Evolutionary conservation across 1,139 yeast species (phyloP).

Genomic region (Nakaseomyces uthaithaninus): DNA sequence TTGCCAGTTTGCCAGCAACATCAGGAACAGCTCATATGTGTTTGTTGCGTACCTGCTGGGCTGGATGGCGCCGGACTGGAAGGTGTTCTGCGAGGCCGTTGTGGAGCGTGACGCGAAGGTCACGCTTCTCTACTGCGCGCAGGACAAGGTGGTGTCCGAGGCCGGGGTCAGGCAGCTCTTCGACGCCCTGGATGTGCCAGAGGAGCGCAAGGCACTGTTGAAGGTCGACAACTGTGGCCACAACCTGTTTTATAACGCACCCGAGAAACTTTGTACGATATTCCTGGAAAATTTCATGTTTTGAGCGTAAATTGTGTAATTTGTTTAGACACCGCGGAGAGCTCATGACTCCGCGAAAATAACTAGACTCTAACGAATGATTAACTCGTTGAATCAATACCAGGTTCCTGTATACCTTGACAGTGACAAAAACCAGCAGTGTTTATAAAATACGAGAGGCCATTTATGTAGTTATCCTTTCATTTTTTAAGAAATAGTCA

Average conservation of each 20-base stretch:
- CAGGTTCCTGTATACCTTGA: no score
- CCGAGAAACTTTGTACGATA: constrained; percentile 11
- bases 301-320: background rate
- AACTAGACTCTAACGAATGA: background rate
- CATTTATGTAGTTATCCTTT: no score
- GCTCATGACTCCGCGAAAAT: no score
- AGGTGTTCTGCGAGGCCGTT: constrained; percentile 7
- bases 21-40: constrained; percentile 25
- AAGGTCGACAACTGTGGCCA: constrained; percentile 18
- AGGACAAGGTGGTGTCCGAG: constrained; percentile 18
- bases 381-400: no score
- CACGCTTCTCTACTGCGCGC: constrained; percentile 15
- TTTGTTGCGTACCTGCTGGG: constrained; percentile 27
- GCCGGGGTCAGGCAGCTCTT: constrained; percentile 11
- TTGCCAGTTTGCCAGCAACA: constrained; percentile 26
- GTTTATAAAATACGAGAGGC: no score
- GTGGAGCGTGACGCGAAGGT: constrained; percentile 7
- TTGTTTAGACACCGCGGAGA: no score
- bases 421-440: no score
- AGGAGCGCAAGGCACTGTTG: constrained; percentile 11
- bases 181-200: constrained; percentile 8
- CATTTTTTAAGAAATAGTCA: no score
- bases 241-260: constrained; percentile 20
- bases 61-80: constrained; percentile 27
- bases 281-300: constrained; percentile 10